Evolutionary conservation across 75 land plant genomes (phyloP), one percentile per base, ranked within the genome.

Genomic region (Sequoiadendron giganteum): DNA sequence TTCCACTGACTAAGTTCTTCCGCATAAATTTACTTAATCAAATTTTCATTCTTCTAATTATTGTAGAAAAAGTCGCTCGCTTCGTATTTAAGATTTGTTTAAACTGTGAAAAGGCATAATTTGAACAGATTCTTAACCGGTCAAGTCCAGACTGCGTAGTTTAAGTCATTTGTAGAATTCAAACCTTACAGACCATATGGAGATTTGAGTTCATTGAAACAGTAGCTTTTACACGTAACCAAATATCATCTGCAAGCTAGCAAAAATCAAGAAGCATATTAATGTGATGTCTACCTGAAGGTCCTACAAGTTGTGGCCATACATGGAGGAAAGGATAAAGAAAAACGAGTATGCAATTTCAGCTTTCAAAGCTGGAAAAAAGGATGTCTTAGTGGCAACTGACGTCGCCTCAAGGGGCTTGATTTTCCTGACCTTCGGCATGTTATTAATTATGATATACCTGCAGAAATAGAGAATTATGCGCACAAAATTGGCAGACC

Each of bases 351-450:
- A 94, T 89, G 99, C 99, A 11, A 97, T 97, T 85, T 85, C 96
- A 42, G 90, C 96, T 13, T 97, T 97, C 85, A 97, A 97, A 91
- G 89, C 93, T 52, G 92, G 96, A 43, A 93, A 95, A 87, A 97
- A 97, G 85, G 99, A 97, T 88, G 99, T 97, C 39, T 90, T 97
- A 85, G 99, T 97, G 61, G 99, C 97, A 2, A 97, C 99, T 21
- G 99, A 97, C 90, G 97, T 97, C 39, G 99, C 99, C 25, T 97
- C 99, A 97, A 97, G 86, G 99, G 99, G 19, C 87, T 97, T 68
- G 99, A 97, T 91, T 97, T 97, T 89, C 99, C 99, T 15, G 97
- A 96, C 43, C 96, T 97, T 77, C 96, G 96, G 87, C 99, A 97
- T 92, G 99, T 97, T 13, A 95, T 97, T 65, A 97, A 97, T 85